phyloP scores from a whole-genome alignment of 257 asterid genomes.

The Plantago ovata region DNA sequence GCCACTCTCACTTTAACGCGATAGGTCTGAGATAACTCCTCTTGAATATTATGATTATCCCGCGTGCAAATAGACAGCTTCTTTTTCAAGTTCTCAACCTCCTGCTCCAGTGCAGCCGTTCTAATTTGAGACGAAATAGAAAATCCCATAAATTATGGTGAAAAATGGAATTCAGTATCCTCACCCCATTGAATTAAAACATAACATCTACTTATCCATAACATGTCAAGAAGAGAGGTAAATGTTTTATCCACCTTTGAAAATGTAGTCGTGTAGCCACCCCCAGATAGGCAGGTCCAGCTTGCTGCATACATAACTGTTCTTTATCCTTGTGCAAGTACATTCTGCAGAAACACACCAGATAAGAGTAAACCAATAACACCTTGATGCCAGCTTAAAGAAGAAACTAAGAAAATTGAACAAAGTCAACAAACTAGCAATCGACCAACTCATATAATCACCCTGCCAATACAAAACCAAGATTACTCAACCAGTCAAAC shows the following conservation, averaged over 20 bases:
- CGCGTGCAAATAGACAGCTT: slow-evolving; percentile 55
- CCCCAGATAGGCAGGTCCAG: slow-evolving; percentile 87
- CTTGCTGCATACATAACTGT: slow-evolving; percentile 97
- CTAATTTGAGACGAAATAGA: slow-evolving; percentile 44
- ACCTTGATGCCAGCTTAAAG: slow-evolving; percentile 11
- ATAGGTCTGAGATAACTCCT: slow-evolving; percentile 92
- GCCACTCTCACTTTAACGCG: slow-evolving; percentile 63
- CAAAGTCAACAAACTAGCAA: slow-evolving; percentile 12
- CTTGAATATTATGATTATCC: slow-evolving; percentile 83
- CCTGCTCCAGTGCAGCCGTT: slow-evolving; percentile 95
- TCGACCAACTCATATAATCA: not conserved
- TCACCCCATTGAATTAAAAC: slow-evolving; percentile 9
- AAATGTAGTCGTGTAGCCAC: slow-evolving; percentile 87
- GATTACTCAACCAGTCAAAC: not conserved
- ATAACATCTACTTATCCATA: slow-evolving; percentile 6
- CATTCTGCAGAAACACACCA: slow-evolving; percentile 57
- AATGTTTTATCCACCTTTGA: slow-evolving; percentile 51
- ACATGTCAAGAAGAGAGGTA: not conserved
- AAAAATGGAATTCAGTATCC: slow-evolving; percentile 1
- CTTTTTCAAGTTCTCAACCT: slow-evolving; percentile 69
- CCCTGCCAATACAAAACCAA: too few species aligned
- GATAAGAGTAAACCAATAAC: slow-evolving; percentile 5
- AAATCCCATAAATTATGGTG: too few species aligned
- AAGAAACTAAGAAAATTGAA: not conserved
- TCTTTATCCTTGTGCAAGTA: slow-evolving; percentile 84